These are phyloP conservation scores for Herpetospermum pedunculosum DNA, from an alignment of 306 rosid genomes.

Conservation along the genomic window DNA sequence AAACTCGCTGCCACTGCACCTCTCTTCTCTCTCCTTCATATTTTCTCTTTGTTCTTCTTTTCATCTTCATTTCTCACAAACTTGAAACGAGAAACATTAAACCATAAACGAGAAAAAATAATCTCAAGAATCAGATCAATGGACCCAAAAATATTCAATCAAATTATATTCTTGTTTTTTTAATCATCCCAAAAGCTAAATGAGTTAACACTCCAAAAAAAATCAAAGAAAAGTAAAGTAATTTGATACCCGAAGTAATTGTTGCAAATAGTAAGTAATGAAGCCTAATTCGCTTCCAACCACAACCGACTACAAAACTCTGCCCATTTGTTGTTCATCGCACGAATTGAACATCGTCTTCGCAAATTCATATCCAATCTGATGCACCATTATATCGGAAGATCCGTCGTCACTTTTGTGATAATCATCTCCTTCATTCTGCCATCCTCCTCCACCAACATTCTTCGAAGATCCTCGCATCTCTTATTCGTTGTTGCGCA, in stretches of 20 bases:
- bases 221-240: background rate
- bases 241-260: background rate
- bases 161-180: no score
- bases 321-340: background rate
- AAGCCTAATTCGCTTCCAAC: background rate
- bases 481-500: background rate
- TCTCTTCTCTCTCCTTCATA: no score
- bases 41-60: no score
- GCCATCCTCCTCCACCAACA: background rate
- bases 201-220: no score
- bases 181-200: no score
- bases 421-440: background rate
- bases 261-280: background rate
- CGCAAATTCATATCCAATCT: background rate
- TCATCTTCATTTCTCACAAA: no score
- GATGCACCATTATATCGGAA: background rate
- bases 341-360: background rate
- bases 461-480: background rate
- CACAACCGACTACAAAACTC: background rate
- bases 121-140: no score
- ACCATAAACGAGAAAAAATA: no score
- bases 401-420: background rate
- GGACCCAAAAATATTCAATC: no score
- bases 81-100: no score
- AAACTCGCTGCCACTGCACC: no score